Conservation (phyloP, 2,329 filamentous ascomycete genomes). For the Nemania bipapillata region DNA sequence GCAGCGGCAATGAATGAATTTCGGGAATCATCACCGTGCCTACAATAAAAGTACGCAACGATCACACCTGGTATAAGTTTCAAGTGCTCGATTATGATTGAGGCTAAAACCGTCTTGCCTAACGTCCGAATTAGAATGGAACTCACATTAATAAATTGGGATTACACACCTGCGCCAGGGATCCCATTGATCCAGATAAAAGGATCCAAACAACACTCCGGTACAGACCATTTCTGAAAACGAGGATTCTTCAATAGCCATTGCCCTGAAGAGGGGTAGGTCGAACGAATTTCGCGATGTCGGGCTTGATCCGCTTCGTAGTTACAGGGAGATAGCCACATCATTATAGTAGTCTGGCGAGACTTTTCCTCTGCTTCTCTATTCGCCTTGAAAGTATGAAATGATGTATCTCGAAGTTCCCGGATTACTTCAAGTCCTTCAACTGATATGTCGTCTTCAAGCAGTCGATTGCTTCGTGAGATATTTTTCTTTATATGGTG, state of each 20-base stretch:
- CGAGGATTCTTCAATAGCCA: conserved; percentile 49
- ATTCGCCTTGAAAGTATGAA: conserved; percentile 37
- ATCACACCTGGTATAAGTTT: conserved; percentile 31
- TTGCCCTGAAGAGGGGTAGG: conserved; percentile 39
- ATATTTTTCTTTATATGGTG: conserved; percentile 48
- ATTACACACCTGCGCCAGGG: conserved; percentile 52
- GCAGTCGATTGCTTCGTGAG: conserved; percentile 44
- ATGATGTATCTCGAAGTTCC: conserved; percentile 35
- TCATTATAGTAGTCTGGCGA: conserved; percentile 22
- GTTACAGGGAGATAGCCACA: conserved; percentile 40
- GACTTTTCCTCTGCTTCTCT: conserved; percentile 36
- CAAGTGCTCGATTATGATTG: conserved; percentile 52
- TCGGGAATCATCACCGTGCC: conserved; percentile 47
- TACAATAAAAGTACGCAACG: conserved; percentile 56
- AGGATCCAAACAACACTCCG: conserved; percentile 38
- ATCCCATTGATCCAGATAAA: conserved; percentile 56
- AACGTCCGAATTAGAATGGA: conserved; percentile 2
- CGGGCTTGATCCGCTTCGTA: conserved; percentile 28
- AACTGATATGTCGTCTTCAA: conserved; percentile 49
- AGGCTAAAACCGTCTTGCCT: conserved; percentile 52
- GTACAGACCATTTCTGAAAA: conserved; percentile 45
- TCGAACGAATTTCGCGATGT: conserved; percentile 29
- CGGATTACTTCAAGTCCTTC: conserved; percentile 46
- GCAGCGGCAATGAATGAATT: conserved; percentile 51
- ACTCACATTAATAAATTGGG: background rate